A percentile compares a stretch with the other conserved stretches of the same genome.
Evolutionary conservation across 2,329 filamentous ascomycete genomes (phyloP).

Genomic region (Aspergillus pseudonomiae): DNA sequence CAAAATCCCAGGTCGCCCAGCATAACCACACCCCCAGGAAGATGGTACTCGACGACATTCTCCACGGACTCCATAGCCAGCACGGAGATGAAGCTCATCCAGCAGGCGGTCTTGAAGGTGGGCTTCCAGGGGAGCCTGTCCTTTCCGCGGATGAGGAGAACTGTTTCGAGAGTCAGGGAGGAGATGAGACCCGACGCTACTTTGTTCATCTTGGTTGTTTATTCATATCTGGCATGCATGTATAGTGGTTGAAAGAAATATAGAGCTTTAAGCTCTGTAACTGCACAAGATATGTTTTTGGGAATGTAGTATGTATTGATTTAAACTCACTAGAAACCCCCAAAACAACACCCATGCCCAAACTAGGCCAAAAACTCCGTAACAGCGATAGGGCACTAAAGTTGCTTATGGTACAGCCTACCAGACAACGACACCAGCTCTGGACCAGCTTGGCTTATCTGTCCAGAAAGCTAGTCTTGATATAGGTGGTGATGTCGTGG

Average conservation of each 20-base stretch:
- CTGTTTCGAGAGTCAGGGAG: constrained; percentile 57
- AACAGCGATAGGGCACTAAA: constrained; percentile 61
- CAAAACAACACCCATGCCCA: constrained; percentile 56
- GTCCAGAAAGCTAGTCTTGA: constrained; percentile 36
- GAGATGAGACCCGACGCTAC: constrained; percentile 57
- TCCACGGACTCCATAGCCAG: constrained; percentile 60
- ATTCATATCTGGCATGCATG: constrained; percentile 6
- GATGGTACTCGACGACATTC: constrained; percentile 58
- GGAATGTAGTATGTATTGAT: too few relatives aligned
- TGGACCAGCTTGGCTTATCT: constrained; percentile 47
- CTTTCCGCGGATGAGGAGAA: constrained; percentile 52
- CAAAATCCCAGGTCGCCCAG: constrained; percentile 56
- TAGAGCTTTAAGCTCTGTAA: too few relatives aligned
- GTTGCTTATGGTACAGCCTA: constrained; percentile 60
- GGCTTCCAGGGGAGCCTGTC: constrained; percentile 52
- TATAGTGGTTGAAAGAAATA: not conserved
- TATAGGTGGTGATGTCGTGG: not conserved
- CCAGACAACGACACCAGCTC: constrained; percentile 58
- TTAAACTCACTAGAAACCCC: constrained; percentile 50
- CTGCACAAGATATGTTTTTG: too few relatives aligned
- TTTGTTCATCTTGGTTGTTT: constrained; percentile 25
- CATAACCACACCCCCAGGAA: constrained; percentile 56
- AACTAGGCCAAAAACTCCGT: constrained; percentile 51
- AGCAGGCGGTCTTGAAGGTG: constrained; percentile 56
- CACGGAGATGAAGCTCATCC: constrained; percentile 64